Conservation (phyloP, 495 filamentous ascomycete species). For the Xeromyces bisporus region DNA sequence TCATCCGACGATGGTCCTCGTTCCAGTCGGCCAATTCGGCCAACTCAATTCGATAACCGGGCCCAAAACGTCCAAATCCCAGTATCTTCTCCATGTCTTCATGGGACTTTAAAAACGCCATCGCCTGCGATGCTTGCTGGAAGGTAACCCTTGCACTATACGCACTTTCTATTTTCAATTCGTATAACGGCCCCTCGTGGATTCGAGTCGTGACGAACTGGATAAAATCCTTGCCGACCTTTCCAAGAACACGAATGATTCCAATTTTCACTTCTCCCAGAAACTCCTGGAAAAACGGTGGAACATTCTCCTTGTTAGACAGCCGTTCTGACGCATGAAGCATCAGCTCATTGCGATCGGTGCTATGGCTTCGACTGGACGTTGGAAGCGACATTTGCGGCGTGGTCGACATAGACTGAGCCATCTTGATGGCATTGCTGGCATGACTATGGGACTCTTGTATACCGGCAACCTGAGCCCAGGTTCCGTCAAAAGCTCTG, state of each 20-base stretch:
- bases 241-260: constrained; percentile 12
- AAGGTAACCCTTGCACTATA: constrained; percentile 11
- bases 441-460: too few species aligned
- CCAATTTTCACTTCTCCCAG: constrained; percentile 12
- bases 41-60: constrained; percentile 11
- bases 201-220: constrained; percentile 14
- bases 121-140: constrained; percentile 14
- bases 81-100: constrained; percentile 9
- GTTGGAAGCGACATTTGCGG: constrained; percentile 4
- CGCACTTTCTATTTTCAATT: constrained; percentile 12
- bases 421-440: constrained; percentile 1
- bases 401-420: constrained; percentile 8
- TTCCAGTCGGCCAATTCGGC: constrained; percentile 15
- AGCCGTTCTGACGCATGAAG: not conserved
- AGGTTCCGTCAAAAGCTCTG: constrained; percentile 6
- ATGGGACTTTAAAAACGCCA: constrained; percentile 14
- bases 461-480: constrained; percentile 12
- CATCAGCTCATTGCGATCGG: constrained; percentile 3
- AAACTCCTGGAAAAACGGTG: constrained; percentile 2
- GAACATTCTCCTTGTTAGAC: constrained; percentile 1
- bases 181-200: constrained; percentile 17
- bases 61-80: constrained; percentile 14
- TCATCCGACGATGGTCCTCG: constrained; percentile 17
- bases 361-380: constrained; percentile 8
- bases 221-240: constrained; percentile 6